Base-by-base conservation (phyloP, 768 basidiomycete species). In the Cantharellus cinnabarinus region DNA sequence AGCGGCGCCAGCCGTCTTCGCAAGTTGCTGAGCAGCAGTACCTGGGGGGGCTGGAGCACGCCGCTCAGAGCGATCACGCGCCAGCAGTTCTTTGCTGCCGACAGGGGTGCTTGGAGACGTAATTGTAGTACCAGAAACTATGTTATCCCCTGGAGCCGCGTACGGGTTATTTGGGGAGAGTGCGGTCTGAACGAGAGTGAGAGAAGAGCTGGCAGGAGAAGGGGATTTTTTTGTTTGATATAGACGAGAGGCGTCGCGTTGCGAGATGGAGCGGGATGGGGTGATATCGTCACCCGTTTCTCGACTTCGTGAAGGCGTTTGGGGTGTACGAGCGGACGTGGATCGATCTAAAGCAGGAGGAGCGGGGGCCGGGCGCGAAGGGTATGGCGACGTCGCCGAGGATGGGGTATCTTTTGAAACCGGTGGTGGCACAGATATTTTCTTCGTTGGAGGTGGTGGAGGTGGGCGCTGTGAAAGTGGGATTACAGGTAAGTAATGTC, bases 321-420 rank as follows among this genome's bases (percentile, higher is more conserved):
- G 52, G 38, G 50, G 15, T 29, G 53, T 4, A 60, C 44, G 60
- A 61, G 20, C 63, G 56, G 41, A 91, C 42, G 83, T 82, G 35
- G 89, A 89, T 57, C 89, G 83, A 73, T 94, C 90, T 58, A 94
- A 79, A 37, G 52, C 38, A 3, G 83, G 64, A 35, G 84, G 82
- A 0, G 79, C 75, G 37, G 76, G 76, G 1, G 80, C 69, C 3
- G 77, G 71, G 0, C 85, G 81, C 2, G 86, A 82, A 1, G 87
- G 87, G 88, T 0, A 83, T 81, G 34, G 89, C 83, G 3, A 85
- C 81, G 66, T 85, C 85, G 10, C 59, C 3, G 75, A 72, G 15
- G 76, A 77, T 5, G 77, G 76, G 3, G 75, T 10, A 54, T 10
- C 10, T 10, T 10, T 37, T 14, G 52, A 54, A 37, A 10, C 35